Evolutionary conservation across 2,329 filamentous ascomycete genomes (phyloP), one percentile per base, ranked within the genome.

Genomic region (Xylaria sp.): DNA sequence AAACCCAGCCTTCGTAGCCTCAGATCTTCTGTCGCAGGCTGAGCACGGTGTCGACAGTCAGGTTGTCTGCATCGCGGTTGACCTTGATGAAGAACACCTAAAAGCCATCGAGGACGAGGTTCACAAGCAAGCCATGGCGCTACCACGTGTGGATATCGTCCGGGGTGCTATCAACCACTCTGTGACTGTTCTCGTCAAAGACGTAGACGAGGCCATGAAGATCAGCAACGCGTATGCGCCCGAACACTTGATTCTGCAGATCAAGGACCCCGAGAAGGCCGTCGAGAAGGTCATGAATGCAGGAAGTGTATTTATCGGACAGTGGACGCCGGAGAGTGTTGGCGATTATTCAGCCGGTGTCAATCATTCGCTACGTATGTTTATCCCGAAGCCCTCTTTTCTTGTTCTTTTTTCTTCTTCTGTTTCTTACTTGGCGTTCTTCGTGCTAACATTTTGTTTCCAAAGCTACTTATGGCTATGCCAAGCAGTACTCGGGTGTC

Each of bases 281-380:
- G 89, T 96, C 0, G 88, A 91, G 37, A 80, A 89, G 75, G 93
- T 99, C 23, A 86, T 93, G 80, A 97, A 99, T 71, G 95, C 95
- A 2, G 95, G 95, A 17, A 97, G 92, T 75, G 94, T 99, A 6
- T 99, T 99, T 75, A 89, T 98, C 67, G 95, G 95, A 9, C 84
- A 91, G 68, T 99, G 95, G 95, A 98, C 95, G 0, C 95, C 95
- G 5, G 95, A 99, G 80, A 96, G 92, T 76, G 95, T 99, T 2
- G 95, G 95, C 47, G 95, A 99, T 77, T 99, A 99, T 80, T 97
- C 93, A 67, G 95, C 95, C 56, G 95, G 95, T 73, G 95, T 99
- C 43, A 99, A 99, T 78, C 95, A 99, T 82, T 96, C 92, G 61
- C 82, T 99, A 68, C 95, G 93, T 96, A 89, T 87, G 92, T 89